Conservation (phyloP, 2,329 filamentous ascomycete species). For the Trichoderma harzianum region DNA sequence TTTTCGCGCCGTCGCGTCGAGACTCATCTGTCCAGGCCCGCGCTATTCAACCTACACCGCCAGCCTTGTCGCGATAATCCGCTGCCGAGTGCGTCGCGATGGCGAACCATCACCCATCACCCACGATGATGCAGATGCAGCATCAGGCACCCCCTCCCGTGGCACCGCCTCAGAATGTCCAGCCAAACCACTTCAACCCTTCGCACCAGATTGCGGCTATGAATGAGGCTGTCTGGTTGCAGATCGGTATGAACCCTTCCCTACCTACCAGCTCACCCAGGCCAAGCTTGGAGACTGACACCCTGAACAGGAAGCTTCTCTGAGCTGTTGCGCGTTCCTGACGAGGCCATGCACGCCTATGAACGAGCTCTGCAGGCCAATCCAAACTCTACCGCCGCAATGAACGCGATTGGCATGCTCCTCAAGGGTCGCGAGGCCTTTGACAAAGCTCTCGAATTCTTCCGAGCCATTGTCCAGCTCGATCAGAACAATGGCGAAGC, state of each 20-base stretch:
- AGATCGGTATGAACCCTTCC: slow-evolving; percentile 69
- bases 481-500: slow-evolving; percentile 89
- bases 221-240: slow-evolving; percentile 88
- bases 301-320: slow-evolving; percentile 68
- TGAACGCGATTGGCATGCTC: slow-evolving; percentile 92
- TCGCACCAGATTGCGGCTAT: slow-evolving; percentile 72
- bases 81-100: slow-evolving; percentile 41
- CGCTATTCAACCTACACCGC: slow-evolving; percentile 18
- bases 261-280: background rate
- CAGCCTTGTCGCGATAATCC: slow-evolving; percentile 22
- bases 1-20: slow-evolving; percentile 17
- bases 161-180: slow-evolving; percentile 52
- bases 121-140: slow-evolving; percentile 69
- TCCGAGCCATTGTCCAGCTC: slow-evolving; percentile 85
- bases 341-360: slow-evolving; percentile 86
- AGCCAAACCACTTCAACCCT: slow-evolving; percentile 57
- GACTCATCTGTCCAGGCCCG: background rate
- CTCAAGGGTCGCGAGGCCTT: slow-evolving; percentile 91
- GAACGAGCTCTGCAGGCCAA: slow-evolving; percentile 88
- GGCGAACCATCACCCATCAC: slow-evolving; percentile 78
- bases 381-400: slow-evolving; percentile 80
- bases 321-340: slow-evolving; percentile 81
- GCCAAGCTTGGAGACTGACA: slow-evolving; percentile 9
- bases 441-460: slow-evolving; percentile 87
- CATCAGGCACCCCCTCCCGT: slow-evolving; percentile 56